Base-by-base conservation (phyloP, 1,284 basidiomycete genomes). In the Inonotus obliquus region DNA sequence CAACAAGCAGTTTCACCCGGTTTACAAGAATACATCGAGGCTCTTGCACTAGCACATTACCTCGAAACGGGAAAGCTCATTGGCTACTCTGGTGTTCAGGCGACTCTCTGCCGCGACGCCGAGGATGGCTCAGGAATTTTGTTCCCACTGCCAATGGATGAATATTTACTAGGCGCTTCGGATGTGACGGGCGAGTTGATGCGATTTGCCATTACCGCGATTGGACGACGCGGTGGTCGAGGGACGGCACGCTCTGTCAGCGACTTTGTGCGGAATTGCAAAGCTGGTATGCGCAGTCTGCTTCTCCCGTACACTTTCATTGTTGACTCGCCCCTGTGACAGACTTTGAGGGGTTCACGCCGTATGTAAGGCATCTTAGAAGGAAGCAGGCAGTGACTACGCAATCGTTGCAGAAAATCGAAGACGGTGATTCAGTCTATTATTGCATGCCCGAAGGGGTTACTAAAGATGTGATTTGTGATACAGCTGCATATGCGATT, bases 111-210 rank as follows among this genome's bases (percentile, higher is more conserved):
- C 27, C 69, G 73, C 79, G 2, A 54, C 14, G 21, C 19, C 2
- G 54, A 55, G 11, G 41, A 35, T 11, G 41, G 29, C 6, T n/a
- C 19, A 3, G 55, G 9, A 11, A 67, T 91, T 89, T 87, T 81
- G 65, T 85, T 93, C 66, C 82, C 84, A 11, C 69, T 93, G 29
- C 79, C 92, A 1, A 71, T 83, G 27, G 84, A 89, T 58, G 95
- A 98, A 68, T 98, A 98, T 72, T 78, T 98, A 14, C 83, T 98
- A 1, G 96, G 96, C 14, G 77, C 98, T 32, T 94, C 93, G 1
- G 96, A 99, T 73, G 79, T 99, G 37, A 97, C 94, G 0, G 96
- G 96, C 47, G 96, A 98, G 74, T 83, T 96, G n/a, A 98, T 98
- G 96, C 84, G 96, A 39, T 91, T 90, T 65, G 94, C 94, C 3